Conservation (phyloP, 1,284 basidiomycete species). For the Sporisorium scitamineum region DNA sequence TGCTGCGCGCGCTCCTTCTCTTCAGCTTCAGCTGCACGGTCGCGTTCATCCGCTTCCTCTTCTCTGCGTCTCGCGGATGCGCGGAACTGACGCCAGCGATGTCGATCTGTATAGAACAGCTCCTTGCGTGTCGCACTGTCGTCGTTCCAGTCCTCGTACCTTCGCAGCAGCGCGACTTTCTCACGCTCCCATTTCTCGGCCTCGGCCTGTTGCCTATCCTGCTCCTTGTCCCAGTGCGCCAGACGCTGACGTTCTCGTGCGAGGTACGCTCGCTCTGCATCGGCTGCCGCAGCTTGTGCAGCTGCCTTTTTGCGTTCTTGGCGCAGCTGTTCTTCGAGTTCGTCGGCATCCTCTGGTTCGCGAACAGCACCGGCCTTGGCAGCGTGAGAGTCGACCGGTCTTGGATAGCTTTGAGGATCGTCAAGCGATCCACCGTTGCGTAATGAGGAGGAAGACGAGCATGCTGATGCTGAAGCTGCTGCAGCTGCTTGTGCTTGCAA, state of each 20-base stretch:
- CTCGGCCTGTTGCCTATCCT: slow-evolving; percentile 31
- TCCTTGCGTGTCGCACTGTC: slow-evolving; percentile 33
- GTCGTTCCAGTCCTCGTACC: slow-evolving; percentile 50
- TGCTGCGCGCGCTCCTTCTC: slow-evolving; percentile 45
- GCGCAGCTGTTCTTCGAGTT: slow-evolving; percentile 38
- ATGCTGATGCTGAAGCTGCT: slow-evolving; percentile 4
- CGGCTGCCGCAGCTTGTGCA: slow-evolving; percentile 43
- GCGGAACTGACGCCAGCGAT: slow-evolving; percentile 60
- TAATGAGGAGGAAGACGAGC: slow-evolving; percentile 8
- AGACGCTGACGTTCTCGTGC: slow-evolving; percentile 52
- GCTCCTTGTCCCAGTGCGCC: slow-evolving; percentile 57
- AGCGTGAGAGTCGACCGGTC: slow-evolving; percentile 51
- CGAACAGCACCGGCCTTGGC: slow-evolving; percentile 26
- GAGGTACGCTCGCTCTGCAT: slow-evolving; percentile 45
- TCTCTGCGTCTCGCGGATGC: slow-evolving; percentile 44
- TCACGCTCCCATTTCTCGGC: slow-evolving; percentile 37
- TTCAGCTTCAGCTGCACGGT: slow-evolving; percentile 36
- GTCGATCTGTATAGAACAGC: slow-evolving; percentile 56
- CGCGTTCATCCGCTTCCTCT: slow-evolving; percentile 52
- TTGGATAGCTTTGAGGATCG: slow-evolving; percentile 52
- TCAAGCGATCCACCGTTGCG: slow-evolving; percentile 22
- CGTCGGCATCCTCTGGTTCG: slow-evolving; percentile 55
- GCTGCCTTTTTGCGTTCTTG: slow-evolving; percentile 43
- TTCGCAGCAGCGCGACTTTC: slow-evolving; percentile 15
- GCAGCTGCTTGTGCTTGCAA: slow-evolving; percentile 14